Evolutionary conservation across 495 filamentous ascomycete species (phyloP).

Genomic region (Xylaria curta): DNA sequence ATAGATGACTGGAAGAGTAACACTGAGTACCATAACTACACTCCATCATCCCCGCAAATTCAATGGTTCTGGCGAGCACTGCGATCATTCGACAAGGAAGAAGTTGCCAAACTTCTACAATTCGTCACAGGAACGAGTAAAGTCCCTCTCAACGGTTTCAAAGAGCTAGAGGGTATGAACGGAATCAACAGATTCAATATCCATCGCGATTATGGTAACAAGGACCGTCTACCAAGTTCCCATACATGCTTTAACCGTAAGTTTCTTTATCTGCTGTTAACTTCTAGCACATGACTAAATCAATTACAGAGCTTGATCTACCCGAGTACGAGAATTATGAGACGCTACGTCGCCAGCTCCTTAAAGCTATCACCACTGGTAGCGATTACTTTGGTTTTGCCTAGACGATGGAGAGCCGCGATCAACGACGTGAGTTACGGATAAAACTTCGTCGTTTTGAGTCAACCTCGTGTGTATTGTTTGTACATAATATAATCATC

Average conservation of each 20-base stretch:
- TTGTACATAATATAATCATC: conserved; percentile 11
- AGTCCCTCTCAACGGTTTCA: conserved; percentile 98
- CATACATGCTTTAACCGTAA: conserved; percentile 99
- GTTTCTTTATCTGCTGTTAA: conserved; percentile 46
- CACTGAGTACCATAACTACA: conserved; percentile 98
- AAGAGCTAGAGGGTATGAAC: conserved; percentile 99
- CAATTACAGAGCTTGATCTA: conserved; percentile 84
- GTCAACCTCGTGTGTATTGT: conserved; percentile 12
- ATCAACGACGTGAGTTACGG: not conserved
- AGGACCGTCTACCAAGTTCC: conserved; percentile 92
- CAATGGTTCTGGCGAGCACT: conserved; percentile 99
- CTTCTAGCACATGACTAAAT: conserved; percentile 42
- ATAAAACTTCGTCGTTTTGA: not conserved
- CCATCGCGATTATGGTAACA: conserved; percentile 97
- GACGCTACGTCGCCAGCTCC: conserved; percentile 79
- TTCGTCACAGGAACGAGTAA: conserved; percentile 99
- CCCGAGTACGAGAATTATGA: conserved; percentile 99
- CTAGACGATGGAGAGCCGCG: conserved; percentile 48
- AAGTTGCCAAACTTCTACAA: conserved; percentile 94
- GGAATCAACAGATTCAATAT: conserved; percentile 98
- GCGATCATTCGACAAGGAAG: conserved; percentile 98
- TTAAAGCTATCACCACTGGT: conserved; percentile 93
- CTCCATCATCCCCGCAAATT: conserved; percentile 91
- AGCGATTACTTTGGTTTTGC: conserved; percentile 99
- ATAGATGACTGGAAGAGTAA: conserved; percentile 99